Conservation (phyloP, 2,329 filamentous ascomycete genomes). For the Onygenales sp. region DNA sequence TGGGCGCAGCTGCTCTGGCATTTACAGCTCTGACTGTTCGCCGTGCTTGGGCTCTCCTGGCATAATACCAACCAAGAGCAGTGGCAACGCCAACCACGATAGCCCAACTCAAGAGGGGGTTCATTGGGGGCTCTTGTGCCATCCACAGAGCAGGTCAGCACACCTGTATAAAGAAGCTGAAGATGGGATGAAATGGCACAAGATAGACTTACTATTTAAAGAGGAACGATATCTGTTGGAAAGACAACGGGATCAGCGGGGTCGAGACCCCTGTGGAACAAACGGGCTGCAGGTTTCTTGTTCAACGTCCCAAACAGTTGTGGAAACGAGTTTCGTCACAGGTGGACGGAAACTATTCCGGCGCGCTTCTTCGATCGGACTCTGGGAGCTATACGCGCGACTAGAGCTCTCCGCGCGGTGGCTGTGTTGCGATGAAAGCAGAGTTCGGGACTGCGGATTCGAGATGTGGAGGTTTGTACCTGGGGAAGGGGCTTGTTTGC, state of each 20-base stretch:
- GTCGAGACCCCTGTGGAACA: neutral
- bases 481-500: neutral
- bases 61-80: constrained; percentile 33
- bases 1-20: too few species aligned
- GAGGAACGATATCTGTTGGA: constrained; percentile 29
- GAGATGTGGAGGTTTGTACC: neutral
- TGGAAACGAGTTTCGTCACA: neutral
- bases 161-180: neutral
- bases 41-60: constrained; percentile 19
- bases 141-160: neutral
- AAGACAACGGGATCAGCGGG: neutral
- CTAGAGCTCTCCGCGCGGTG: neutral
- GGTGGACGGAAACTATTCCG: neutral
- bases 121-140: constrained; percentile 22
- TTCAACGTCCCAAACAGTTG: neutral
- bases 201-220: constrained; percentile 16
- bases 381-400: neutral
- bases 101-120: constrained; percentile 36
- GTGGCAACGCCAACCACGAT: constrained; percentile 33
- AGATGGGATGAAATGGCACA: neutral
- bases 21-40: constrained; percentile 18
- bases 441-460: neutral
- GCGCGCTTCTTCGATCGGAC: neutral
- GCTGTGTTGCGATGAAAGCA: neutral
- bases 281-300: neutral